phyloP scores from a whole-genome alignment of 768 basidiomycete species.

The Candolleomyces eurysporus region DNA sequence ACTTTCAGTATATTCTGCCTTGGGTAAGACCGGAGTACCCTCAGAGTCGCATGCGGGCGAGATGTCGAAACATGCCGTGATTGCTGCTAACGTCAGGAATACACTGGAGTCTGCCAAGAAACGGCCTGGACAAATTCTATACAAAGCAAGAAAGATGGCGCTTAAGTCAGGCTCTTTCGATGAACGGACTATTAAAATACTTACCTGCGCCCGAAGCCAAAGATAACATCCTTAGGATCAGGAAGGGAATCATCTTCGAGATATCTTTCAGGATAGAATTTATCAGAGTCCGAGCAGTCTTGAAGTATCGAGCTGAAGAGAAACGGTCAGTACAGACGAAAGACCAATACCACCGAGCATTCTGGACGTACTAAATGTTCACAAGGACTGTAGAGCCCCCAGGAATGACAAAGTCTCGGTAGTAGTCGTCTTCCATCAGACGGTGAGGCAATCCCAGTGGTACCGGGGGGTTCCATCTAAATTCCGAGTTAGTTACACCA shows the following conservation, averaged over 20 bases:
- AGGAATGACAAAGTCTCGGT: slow-evolving; percentile 45
- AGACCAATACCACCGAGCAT: background rate
- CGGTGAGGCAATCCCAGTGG: slow-evolving; percentile 53
- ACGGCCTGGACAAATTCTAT: slow-evolving; percentile 53
- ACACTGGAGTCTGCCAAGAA: slow-evolving; percentile 48
- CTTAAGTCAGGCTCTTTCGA: too few species aligned
- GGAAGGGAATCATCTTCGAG: slow-evolving; percentile 33
- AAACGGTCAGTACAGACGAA: background rate
- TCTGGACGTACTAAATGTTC: slow-evolving; percentile 39
- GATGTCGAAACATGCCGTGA: slow-evolving; percentile 47
- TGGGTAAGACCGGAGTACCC: slow-evolving; percentile 38
- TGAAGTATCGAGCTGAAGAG: slow-evolving; percentile 38
- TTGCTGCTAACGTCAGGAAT: slow-evolving; percentile 43
- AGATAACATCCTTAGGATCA: slow-evolving; percentile 49
- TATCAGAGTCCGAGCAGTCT: slow-evolving; percentile 43
- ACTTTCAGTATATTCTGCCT: slow-evolving; percentile 36
- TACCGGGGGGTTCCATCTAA: slow-evolving; percentile 47
- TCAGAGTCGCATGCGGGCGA: slow-evolving; percentile 36
- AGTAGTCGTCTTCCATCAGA: slow-evolving; percentile 50
- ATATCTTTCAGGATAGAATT: slow-evolving; percentile 52
- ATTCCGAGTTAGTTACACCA: slow-evolving; percentile 1
- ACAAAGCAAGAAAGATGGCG: background rate
- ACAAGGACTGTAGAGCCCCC: slow-evolving; percentile 42
- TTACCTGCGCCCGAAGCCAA: slow-evolving; percentile 59
- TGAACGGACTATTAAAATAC: background rate